A percentile compares a stretch with the other conserved stretches of the same genome.
Conservation (phyloP, 768 basidiomycete genomes). For the Termitomyces sp. region DNA sequence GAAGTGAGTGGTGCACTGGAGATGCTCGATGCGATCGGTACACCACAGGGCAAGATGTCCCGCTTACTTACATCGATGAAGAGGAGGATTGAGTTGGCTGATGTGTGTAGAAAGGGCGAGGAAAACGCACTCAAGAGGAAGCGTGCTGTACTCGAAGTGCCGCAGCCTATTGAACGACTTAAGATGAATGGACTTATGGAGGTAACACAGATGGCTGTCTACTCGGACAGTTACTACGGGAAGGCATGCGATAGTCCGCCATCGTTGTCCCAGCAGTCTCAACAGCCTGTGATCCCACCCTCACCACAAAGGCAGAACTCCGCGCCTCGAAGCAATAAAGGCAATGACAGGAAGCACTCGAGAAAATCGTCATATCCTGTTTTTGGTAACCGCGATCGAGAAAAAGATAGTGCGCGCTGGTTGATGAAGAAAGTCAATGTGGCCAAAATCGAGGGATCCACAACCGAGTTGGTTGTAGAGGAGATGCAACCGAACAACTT, state of each 20-base stretch:
- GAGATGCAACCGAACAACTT: neutral
- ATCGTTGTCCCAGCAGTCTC: neutral
- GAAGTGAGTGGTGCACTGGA: conserved; percentile 21
- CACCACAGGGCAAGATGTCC: conserved; percentile 15
- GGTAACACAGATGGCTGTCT: neutral
- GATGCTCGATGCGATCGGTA: conserved; percentile 15
- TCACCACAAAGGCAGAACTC: neutral
- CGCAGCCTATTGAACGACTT: neutral
- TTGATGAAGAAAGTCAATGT: conserved; percentile 7
- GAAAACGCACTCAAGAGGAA: conserved; percentile 25
- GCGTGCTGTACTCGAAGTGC: conserved; percentile 14
- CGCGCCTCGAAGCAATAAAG: conserved; percentile 10
- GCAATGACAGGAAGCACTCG: conserved; percentile 32
- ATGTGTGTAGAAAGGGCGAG: conserved; percentile 11
- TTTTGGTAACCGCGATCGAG: conserved; percentile 42
- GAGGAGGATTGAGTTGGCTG: conserved; percentile 17
- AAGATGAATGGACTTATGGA: neutral
- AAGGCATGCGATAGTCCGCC: neutral
- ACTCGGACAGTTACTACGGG: neutral
- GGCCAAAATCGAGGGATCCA: neutral
- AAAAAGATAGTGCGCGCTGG: conserved; percentile 21
- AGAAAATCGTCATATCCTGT: conserved; percentile 38
- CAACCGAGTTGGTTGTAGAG: neutral
- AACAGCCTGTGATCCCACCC: neutral
- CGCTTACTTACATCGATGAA: conserved; percentile 19